These are phyloP conservation scores for Cladosporium sp. DNA, from an alignment of 2,329 filamentous ascomycete genomes.

Conservation along the genomic window DNA sequence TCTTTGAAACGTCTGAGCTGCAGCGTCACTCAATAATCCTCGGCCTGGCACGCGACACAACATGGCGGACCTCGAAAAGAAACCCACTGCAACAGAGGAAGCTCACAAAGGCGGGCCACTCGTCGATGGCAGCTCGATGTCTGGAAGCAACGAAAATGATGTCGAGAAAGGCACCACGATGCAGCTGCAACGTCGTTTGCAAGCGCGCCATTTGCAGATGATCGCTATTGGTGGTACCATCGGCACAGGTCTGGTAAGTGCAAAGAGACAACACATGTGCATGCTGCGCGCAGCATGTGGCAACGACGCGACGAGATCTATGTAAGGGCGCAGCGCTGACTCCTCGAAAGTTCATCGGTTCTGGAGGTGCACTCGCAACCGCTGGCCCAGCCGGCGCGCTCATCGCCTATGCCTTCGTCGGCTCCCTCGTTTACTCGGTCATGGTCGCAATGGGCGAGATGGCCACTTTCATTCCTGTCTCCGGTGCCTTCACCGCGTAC, in stretches of 20 bases:
- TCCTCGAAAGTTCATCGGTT: slow-evolving; percentile 39
- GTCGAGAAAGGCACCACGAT: slow-evolving; percentile 25
- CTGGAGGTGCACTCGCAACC: slow-evolving; percentile 34
- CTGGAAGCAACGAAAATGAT: slow-evolving; percentile 12
- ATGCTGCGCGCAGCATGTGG: slow-evolving; percentile 6
- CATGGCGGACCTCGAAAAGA: slow-evolving; percentile 13
- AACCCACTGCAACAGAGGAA: background rate
- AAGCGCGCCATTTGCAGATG: slow-evolving; percentile 36
- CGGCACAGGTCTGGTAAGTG: slow-evolving; percentile 12
- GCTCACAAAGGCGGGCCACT: slow-evolving; percentile 3
- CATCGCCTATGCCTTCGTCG: slow-evolving; percentile 42
- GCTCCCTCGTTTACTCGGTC: slow-evolving; percentile 41
- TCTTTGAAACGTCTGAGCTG: slow-evolving; percentile 11
- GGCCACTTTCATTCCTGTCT: slow-evolving; percentile 58
- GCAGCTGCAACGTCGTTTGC: slow-evolving; percentile 32
- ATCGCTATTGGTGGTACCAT: slow-evolving; percentile 31
- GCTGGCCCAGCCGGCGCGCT: slow-evolving; percentile 43
- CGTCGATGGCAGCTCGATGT: slow-evolving; percentile 12
- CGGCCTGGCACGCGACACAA: slow-evolving; percentile 2
- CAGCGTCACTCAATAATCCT: background rate
- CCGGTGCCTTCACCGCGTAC: slow-evolving; percentile 51
- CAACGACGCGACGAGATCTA: background rate
- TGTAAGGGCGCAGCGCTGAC: slow-evolving; percentile 22
- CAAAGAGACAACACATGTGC: background rate
- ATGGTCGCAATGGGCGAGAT: slow-evolving; percentile 54